A percentile compares a stretch with the other conserved stretches of the same genome.
These are phyloP conservation scores for Yamadazyma nakazawae DNA, from an alignment of 805 yeast species.

Conservation along the genomic window DNA sequence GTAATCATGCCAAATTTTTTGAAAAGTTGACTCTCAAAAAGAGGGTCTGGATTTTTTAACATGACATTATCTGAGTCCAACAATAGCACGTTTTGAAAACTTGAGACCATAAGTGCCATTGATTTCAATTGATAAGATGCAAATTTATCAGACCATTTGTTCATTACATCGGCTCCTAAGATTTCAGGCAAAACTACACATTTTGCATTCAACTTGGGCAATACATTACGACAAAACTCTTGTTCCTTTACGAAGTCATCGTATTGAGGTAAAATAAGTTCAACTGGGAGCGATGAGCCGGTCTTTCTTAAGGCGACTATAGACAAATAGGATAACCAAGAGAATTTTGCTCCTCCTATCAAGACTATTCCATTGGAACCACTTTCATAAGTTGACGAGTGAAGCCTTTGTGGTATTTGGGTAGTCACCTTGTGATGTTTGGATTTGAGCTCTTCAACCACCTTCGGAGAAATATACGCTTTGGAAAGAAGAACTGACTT, in stretches of 20 bases:
- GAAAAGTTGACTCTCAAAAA: slow-evolving; percentile 28
- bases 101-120: slow-evolving; percentile 41
- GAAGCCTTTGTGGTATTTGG: slow-evolving; percentile 22
- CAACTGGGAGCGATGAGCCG: slow-evolving; percentile 39
- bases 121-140: slow-evolving; percentile 69
- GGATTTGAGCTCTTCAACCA: slow-evolving; percentile 19
- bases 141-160: slow-evolving; percentile 35
- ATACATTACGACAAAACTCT: slow-evolving; percentile 52
- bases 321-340: slow-evolving; percentile 35
- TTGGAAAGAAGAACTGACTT: slow-evolving; percentile 24
- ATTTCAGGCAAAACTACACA: slow-evolving; percentile 54
- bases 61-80: slow-evolving; percentile 36
- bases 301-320: slow-evolving; percentile 30
- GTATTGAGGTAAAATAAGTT: slow-evolving; percentile 33
- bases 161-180: slow-evolving; percentile 53
- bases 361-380: slow-evolving; percentile 30
- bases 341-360: slow-evolving; percentile 34
- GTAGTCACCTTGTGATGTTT: slow-evolving; percentile 21
- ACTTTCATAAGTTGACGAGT: slow-evolving; percentile 18
- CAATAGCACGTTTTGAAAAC: slow-evolving; percentile 32
- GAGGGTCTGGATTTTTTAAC: slow-evolving; percentile 26
- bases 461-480: slow-evolving; percentile 23
- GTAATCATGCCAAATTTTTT: slow-evolving; percentile 33
- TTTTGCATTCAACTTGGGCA: slow-evolving; percentile 60
- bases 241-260: slow-evolving; percentile 30